phyloP scores from a whole-genome alignment of 306 rosid genomes.

The Astragalus glycyphyllos region DNA sequence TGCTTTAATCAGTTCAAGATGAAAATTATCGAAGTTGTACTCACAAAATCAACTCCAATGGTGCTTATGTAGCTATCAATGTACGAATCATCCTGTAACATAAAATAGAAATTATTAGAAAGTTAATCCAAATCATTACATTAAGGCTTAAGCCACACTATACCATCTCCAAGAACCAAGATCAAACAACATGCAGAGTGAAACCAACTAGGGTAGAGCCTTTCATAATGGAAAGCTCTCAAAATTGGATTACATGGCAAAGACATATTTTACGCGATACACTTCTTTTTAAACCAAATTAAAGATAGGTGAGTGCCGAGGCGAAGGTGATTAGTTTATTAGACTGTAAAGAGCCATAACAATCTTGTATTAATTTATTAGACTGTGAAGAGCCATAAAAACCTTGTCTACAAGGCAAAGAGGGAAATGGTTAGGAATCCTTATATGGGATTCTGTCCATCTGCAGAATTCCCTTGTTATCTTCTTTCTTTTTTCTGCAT shows the following conservation, averaged over 20 bases:
- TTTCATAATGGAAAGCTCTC: neutral
- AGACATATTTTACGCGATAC: neutral
- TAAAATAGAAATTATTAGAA: neutral
- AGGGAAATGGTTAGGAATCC: too few relatives aligned
- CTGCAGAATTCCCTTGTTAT: neutral
- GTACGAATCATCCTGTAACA: slow-evolving; percentile 87
- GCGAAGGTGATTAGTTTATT: too few relatives aligned
- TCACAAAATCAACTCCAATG: slow-evolving; percentile 96
- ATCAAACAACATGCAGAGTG: slow-evolving; percentile 23
- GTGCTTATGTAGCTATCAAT: slow-evolving; percentile 98
- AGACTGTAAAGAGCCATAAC: too few relatives aligned
- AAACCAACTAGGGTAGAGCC: slow-evolving; percentile 17
- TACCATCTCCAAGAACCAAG: slow-evolving; percentile 30
- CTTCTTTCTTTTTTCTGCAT: neutral
- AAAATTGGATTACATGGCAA: neutral
- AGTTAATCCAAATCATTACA: slow-evolving; percentile 24
- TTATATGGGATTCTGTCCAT: neutral
- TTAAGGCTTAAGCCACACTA: slow-evolving; percentile 14
- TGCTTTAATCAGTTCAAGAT: slow-evolving; percentile 17
- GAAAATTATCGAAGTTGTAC: slow-evolving; percentile 41
- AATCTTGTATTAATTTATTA: too few relatives aligned
- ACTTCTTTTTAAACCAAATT: neutral
- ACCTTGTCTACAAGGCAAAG: too few relatives aligned
- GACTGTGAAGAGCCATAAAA: too few relatives aligned
- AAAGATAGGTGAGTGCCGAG: neutral